These are phyloP conservation scores for Fusarium torreyae DNA, from an alignment of 2,329 filamentous ascomycete genomes.

Conservation along the genomic window DNA sequence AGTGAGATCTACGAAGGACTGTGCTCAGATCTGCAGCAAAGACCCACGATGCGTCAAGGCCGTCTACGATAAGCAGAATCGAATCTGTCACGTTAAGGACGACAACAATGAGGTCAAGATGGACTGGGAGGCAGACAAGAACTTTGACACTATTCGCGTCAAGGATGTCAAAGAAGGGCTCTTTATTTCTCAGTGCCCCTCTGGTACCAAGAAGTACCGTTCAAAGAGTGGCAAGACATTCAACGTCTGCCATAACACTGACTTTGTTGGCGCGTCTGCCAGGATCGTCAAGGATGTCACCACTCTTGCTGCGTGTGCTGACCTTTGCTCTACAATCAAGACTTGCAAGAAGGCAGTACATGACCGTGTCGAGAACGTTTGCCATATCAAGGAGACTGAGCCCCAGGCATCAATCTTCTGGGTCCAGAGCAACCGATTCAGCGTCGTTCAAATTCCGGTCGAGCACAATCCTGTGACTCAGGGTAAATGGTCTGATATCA, in stretches of 20 bases:
- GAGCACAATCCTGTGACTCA: conserved; percentile 2
- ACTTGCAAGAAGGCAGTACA: conserved; percentile 40
- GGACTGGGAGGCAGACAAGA: conserved; percentile 26
- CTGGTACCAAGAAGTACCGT: conserved; percentile 23
- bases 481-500: conserved; percentile 38
- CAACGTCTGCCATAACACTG: conserved; percentile 29
- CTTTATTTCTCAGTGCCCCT: conserved; percentile 32
- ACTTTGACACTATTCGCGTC: conserved; percentile 27
- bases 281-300: conserved; percentile 23
- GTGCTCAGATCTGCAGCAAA: conserved; percentile 39
- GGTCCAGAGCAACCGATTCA: conserved; percentile 36
- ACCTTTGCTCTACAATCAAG: conserved; percentile 29
- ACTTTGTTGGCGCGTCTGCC: conserved; percentile 20
- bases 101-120: conserved; percentile 20
- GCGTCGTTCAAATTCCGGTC: conserved; percentile 22
- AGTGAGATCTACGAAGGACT: conserved; percentile 26
- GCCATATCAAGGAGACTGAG: conserved; percentile 36
- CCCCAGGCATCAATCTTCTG: conserved; percentile 34
- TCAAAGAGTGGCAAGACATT: conserved; percentile 13
- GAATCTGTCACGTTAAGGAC: conserved; percentile 39
- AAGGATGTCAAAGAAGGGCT: conserved; percentile 30
- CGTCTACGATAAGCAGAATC: conserved; percentile 36
- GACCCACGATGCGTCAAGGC: conserved; percentile 38
- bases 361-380: conserved; percentile 40
- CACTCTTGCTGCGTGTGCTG: conserved; percentile 34